Evolutionary conservation across 2,329 filamentous ascomycete species (phyloP), one percentile per base, ranked within the genome.

Genomic region (Chaetomium sp.): DNA sequence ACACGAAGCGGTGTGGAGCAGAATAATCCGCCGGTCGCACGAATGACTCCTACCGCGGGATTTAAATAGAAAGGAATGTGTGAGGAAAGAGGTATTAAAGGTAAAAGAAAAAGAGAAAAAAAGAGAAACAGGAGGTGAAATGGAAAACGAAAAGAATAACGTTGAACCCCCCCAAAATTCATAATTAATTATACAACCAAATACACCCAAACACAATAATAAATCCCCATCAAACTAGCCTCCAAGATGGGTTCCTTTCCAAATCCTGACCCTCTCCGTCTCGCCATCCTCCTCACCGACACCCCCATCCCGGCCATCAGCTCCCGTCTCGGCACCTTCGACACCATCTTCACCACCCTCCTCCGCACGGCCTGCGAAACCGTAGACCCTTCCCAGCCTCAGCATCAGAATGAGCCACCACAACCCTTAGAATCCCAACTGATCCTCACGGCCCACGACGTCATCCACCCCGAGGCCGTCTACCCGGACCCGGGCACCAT

Each of bases 401-500:
- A 27, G 19, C 19, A 27, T 27, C 19, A 27, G 19, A 27, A 27
- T 27, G 19, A 27, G 19, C 19, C 19, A 27, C 19, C 19, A 27
- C 19, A 27, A 48, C 34, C 46, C 10, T 36, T 48, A 2, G 34
- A 37, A 4, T 48, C 46, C 10, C 46, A 48, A 37, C 46, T 48
- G 8, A 11, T 33, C 9, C n/a, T 48, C 19, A 48, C 35, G 8
- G 35, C 46, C 6, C 46, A 48, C 46, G 34, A 48, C 34, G 46
- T 48, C n/a, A 36, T 48, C 7, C 5, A 10, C 34, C 34, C 12
- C 35, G 46, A 38, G 34, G 10, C 11, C 3, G 46, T 7, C 6
- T 48, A 48, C n/a, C 46, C 46, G 14, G 46, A 48, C n/a, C 46
- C 46, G 12, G 46, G 27, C n/a, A 19, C 46, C 46, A 48, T 48